A percentile compares a stretch with the other conserved stretches of the same genome.
Conservation (phyloP, 345 rosid species). For the Cardiospermum halicacabum region DNA sequence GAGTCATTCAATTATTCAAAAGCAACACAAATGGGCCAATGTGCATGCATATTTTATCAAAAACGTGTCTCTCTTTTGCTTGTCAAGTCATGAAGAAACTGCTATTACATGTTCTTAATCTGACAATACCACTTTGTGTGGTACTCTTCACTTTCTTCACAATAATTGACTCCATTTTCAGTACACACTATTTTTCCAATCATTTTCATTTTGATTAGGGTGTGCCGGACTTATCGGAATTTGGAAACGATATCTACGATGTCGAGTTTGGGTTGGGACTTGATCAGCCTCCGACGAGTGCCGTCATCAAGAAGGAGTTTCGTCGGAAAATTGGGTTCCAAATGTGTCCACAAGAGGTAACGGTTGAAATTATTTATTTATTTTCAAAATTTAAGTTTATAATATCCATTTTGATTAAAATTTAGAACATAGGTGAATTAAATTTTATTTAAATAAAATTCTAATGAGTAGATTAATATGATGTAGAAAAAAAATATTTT, state of each 20-base stretch:
- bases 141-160: conserved; percentile 2
- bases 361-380: too few relatives aligned
- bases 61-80: neutral
- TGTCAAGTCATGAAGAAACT: conserved; percentile 7
- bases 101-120: too few relatives aligned
- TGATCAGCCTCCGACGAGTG: conserved; percentile 73
- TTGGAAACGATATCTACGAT: conserved; percentile 72
- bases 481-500: too few relatives aligned
- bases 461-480: too few relatives aligned
- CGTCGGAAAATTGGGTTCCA: conserved; percentile 59
- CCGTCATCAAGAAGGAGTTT: conserved; percentile 47
- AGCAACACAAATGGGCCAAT: neutral
- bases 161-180: neutral
- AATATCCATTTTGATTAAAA: too few relatives aligned
- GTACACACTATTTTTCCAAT: neutral
- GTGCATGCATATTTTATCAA: neutral
- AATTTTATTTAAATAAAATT: too few relatives aligned
- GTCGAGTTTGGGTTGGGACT: conserved; percentile 62
- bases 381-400: too few relatives aligned
- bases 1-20: conserved; percentile 16
- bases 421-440: too few relatives aligned
- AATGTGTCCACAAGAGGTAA: conserved; percentile 70
- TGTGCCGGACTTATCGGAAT: conserved; percentile 63
- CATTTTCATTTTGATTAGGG: conserved; percentile 45
- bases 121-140: conserved; percentile 1